phyloP scores from a whole-genome alignment of 176 grass and related monocot genomes.

The Puccinellia tenuiflora region DNA sequence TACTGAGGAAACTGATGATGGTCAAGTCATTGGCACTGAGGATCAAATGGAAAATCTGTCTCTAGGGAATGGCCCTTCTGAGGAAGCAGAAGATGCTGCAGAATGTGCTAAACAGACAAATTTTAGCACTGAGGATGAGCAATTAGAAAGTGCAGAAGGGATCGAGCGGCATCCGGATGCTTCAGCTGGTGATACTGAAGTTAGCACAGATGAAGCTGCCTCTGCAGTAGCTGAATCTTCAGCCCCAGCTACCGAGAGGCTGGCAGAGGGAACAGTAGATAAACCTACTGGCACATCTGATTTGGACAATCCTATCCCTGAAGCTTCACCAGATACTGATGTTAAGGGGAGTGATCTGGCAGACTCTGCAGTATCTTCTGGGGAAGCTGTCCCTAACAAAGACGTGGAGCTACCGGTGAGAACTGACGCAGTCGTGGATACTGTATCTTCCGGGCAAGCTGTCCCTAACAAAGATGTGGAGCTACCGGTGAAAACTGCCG shows the following conservation, averaged over 20 bases:
- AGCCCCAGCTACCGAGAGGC: not conserved
- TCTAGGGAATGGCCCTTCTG: constrained; percentile 33
- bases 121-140: constrained; percentile 32
- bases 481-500: no score
- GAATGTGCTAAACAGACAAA: constrained; percentile 30
- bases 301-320: not conserved
- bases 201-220: constrained; percentile 23
- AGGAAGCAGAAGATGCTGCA: constrained; percentile 30
- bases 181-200: constrained; percentile 30
- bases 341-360: constrained; percentile 15
- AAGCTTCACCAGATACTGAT: constrained; percentile 18
- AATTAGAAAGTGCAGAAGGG: constrained; percentile 11
- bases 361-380: not conserved
- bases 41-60: constrained; percentile 36
- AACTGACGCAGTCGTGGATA: not conserved
- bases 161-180: constrained; percentile 16
- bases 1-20: constrained; percentile 37
- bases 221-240: constrained; percentile 27
- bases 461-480: no score
- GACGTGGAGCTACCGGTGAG: constrained; percentile 15
- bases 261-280: constrained; percentile 14
- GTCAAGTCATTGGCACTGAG: constrained; percentile 29
- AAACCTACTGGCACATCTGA: constrained; percentile 8
- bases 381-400: not conserved
- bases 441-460: no score